Evolutionary conservation across 106 monocot species (phyloP).

Genomic region (Platanthera guangdongensis): DNA sequence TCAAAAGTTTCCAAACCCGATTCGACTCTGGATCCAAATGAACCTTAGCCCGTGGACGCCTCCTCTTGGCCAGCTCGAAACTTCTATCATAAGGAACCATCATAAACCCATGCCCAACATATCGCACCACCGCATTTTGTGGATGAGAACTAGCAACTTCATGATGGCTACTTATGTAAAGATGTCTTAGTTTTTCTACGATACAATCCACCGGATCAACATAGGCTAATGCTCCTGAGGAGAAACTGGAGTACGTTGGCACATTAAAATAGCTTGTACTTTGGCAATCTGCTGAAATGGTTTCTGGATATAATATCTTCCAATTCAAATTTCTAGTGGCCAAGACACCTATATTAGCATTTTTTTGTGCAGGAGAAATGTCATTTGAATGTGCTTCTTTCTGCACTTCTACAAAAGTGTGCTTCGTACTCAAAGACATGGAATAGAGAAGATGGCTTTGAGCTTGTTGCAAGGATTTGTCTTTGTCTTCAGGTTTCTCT

Average conservation of each 20-base stretch:
- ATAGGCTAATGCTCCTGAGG: slow-evolving; percentile 8
- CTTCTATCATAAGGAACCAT: slow-evolving; percentile 40
- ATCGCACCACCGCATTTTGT: slow-evolving; percentile 56
- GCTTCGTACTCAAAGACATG: neutral
- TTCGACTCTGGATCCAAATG: slow-evolving; percentile 62
- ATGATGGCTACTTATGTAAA: slow-evolving; percentile 33
- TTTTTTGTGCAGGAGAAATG: neutral
- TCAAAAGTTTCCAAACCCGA: slow-evolving; percentile 83
- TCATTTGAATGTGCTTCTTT: neutral
- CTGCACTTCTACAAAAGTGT: neutral
- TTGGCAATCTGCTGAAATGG: slow-evolving; percentile 6
- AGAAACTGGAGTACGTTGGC: neutral
- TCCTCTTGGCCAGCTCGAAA: slow-evolving; percentile 28
- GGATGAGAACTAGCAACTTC: slow-evolving; percentile 9
- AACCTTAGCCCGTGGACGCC: slow-evolving; percentile 54
- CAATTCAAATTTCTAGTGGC: neutral
- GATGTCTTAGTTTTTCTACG: slow-evolving; percentile 28
- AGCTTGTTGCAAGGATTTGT: neutral
- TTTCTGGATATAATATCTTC: neutral
- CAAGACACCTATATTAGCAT: neutral
- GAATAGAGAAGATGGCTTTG: neutral
- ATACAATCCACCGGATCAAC: slow-evolving; percentile 35
- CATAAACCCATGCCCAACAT: slow-evolving; percentile 21
- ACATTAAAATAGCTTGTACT: slow-evolving; percentile 6
- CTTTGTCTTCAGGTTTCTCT: neutral